Evolutionary conservation across 2,329 filamentous ascomycete species (phyloP).

Genomic region (Dendrostoma leiphaemia): DNA sequence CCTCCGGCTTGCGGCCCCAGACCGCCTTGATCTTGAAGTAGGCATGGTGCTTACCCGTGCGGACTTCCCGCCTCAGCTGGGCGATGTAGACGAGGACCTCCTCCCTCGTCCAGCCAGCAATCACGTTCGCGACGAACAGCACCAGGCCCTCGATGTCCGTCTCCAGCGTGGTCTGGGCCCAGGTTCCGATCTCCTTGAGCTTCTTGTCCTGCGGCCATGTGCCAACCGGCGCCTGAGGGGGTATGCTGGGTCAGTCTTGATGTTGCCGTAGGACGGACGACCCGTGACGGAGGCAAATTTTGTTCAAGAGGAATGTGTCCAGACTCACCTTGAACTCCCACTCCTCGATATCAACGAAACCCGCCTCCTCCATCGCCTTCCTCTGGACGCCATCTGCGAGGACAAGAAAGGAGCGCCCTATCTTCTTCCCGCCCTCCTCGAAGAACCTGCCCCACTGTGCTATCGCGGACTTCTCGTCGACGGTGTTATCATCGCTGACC

Average conservation of each 20-base stretch:
- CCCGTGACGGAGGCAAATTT: background rate
- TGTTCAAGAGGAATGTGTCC: background rate
- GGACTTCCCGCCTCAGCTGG: conserved; percentile 31
- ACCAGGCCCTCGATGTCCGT: conserved; percentile 19
- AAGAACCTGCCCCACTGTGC: conserved; percentile 27
- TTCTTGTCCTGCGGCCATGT: conserved; percentile 28
- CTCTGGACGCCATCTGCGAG: conserved; percentile 51
- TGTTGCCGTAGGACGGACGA: too few relatives aligned
- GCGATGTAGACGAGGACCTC: conserved; percentile 34
- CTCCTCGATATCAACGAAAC: conserved; percentile 56
- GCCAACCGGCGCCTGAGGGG: conserved; percentile 24
- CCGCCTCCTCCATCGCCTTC: conserved; percentile 51
- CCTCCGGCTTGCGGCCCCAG: conserved; percentile 27
- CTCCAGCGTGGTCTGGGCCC: conserved; percentile 12
- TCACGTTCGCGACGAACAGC: conserved; percentile 33
- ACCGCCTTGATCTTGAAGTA: conserved; percentile 30
- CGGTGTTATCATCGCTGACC: conserved; percentile 26
- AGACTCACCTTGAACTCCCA: conserved; percentile 46
- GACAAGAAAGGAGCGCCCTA: conserved; percentile 44
- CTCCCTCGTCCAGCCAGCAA: conserved; percentile 32
- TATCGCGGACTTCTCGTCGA: conserved; percentile 20
- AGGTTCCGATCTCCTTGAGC: conserved; percentile 26
- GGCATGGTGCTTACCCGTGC: conserved; percentile 26
- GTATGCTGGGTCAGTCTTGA: background rate
- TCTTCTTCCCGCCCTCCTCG: conserved; percentile 41